These are phyloP conservation scores for Aspergillus amoenus DNA, from an alignment of 2,329 filamentous ascomycete genomes.

Conservation along the genomic window DNA sequence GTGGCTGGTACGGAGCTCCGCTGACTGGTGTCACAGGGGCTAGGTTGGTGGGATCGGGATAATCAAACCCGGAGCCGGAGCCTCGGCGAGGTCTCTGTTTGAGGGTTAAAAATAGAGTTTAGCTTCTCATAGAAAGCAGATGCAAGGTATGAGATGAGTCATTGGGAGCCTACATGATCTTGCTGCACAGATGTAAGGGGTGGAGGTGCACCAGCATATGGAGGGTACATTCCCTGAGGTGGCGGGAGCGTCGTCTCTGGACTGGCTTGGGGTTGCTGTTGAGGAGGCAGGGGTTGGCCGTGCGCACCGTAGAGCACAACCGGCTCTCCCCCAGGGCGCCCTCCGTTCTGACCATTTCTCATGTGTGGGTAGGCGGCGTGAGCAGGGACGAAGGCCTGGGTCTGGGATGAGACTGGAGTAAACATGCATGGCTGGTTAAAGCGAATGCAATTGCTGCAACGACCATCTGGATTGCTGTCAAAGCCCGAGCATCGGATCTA, in stretches of 20 bases:
- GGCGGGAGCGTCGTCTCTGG: conserved; percentile 39
- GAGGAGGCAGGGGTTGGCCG: conserved; percentile 49
- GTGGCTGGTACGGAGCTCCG: conserved; percentile 44
- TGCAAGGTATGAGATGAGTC: conserved; percentile 9
- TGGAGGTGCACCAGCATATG: conserved; percentile 36
- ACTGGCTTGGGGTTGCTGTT: conserved; percentile 40
- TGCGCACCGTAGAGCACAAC: conserved; percentile 51
- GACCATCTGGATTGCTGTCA: conserved; percentile 68
- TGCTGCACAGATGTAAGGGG: conserved; percentile 42
- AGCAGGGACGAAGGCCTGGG: conserved; percentile 71
- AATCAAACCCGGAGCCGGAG: conserved; percentile 46
- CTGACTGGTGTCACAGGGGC: conserved; percentile 48
- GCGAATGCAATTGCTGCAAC: conserved; percentile 69
- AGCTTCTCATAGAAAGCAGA: conserved; percentile 11
- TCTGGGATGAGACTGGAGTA: conserved; percentile 71
- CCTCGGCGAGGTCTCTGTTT: conserved; percentile 44
- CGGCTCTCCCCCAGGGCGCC: conserved; percentile 34
- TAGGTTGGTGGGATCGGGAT: conserved; percentile 48
- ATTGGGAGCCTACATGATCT: conserved; percentile 48
- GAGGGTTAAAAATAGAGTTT: conserved; percentile 7
- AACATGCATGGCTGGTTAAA: conserved; percentile 78
- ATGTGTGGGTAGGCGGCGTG: conserved; percentile 64
- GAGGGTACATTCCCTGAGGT: conserved; percentile 41
- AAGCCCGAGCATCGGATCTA: conserved; percentile 77
- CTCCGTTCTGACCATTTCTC: conserved; percentile 39